Base-by-base conservation (phyloP, 768 basidiomycete species). In the Agrocybe pediades region DNA sequence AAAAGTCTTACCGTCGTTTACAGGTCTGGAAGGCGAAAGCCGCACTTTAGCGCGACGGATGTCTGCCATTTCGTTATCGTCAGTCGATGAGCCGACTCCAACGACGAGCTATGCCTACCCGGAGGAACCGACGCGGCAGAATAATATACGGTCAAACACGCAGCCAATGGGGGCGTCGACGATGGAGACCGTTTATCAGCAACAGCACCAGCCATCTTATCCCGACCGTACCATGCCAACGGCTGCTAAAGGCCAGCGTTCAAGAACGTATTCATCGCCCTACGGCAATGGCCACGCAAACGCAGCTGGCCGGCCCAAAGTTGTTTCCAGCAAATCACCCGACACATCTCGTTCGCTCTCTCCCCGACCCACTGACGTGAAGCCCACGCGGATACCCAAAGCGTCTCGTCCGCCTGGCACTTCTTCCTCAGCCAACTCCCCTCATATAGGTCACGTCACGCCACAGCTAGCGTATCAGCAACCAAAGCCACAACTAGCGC, bases 21-120 rank as follows among this genome's bases (percentile, higher is more conserved):
- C 62, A 94, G 92, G 92, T 51, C 81, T 94, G 17, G 85, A 93
- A 71, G 80, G 74, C 56, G 92, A 94, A 74, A 91, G 90, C 62
- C 80, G 85, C 30, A 83, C 83, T n/a, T 77, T 94, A 46, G 53
- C 53, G 23, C 50, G 55, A 39, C 56, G 61, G 74, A 44, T 74
- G 73, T 63, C 65, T 71, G 51, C 58, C 73, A 51, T 59, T 49
- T 62, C 60, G 15, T 47, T 62, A 43, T 58, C 60, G 23, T 62
- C 60, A 17, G 50, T 58, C 9, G 60, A 62, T 19, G 57, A 58
- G 47, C 54, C 54, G 19, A 17, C 56, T 3, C 33, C 33, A 8
- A n/a, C 47, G 33, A 36, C 33, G 33, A 36, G 33, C 33, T 36
- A 36, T 36, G 33, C 50, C 21, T 54, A 53, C 46, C 8, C 56